Evolutionary conservation across 257 asterid genomes (phyloP).

Genomic region (Salvia rosmarinus): DNA sequence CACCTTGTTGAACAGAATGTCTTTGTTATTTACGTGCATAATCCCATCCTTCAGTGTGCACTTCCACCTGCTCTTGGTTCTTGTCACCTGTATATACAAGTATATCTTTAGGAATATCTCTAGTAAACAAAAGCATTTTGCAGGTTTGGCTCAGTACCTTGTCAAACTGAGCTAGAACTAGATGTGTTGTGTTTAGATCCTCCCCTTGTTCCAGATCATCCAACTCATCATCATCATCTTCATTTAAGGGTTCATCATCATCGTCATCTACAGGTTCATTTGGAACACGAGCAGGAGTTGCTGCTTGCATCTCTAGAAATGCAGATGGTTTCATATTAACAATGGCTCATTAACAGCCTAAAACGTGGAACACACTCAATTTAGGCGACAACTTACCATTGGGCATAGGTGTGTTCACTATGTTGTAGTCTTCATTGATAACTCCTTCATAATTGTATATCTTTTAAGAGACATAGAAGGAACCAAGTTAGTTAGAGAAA

Average conservation of each 20-base stretch:
- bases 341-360: constrained; percentile 3
- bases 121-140: not conserved
- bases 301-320: constrained; percentile 70
- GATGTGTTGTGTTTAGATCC: constrained; percentile 75
- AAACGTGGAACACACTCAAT: not conserved
- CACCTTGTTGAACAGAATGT: constrained; percentile 80
- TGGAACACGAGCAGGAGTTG: constrained; percentile 87
- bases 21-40: constrained; percentile 92
- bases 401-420: constrained; percentile 86
- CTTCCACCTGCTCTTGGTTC: constrained; percentile 98
- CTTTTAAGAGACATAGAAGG: constrained; percentile 45
- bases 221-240: constrained; percentile 86
- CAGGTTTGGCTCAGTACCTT: constrained; percentile 49
- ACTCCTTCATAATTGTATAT: constrained; percentile 87
- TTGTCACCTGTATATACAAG: constrained; percentile 66
- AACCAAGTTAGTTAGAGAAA: constrained; percentile 33
- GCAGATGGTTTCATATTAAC: constrained; percentile 26
- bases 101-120: not conserved
- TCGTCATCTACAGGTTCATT: constrained; percentile 73
- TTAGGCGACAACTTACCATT: constrained; percentile 48
- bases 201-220: constrained; percentile 89
- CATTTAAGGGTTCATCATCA: constrained; percentile 92
- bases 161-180: constrained; percentile 96
- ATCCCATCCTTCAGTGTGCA: constrained; percentile 91
- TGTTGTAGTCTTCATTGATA: constrained; percentile 85